Evolutionary conservation across 192 early-diverging fungal species (phyloP), one percentile per base, ranked within the genome.

Genomic region (Coemansia guatemalensis): DNA sequence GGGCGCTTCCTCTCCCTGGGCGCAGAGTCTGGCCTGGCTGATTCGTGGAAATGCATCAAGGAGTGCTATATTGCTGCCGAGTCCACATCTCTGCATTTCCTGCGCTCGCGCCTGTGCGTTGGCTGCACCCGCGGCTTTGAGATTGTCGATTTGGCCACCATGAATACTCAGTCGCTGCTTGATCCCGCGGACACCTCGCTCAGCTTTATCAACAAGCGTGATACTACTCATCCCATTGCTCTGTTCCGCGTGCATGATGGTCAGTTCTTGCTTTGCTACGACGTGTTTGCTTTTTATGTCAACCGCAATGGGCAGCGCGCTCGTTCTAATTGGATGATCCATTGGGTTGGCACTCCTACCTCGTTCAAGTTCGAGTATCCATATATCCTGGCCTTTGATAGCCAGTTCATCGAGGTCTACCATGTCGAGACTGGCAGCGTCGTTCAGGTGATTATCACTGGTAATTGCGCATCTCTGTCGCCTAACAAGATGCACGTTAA

Each of bases 21-120:
- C 27, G 65, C 57, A 35, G 69, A 73, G 53, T 71, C 78, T 21
- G 56, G 58, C 21, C 60, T 62, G 57, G 77, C 68, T 11, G 69
- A 84, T 53, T 81, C 72, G 53, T 77, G 75, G 68, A 71, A 69
- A 51, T 73, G 69, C 32, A 88, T 86, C 78, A 84, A 93, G 84
- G 93, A 98, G 66, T 91, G 94, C 64, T 98, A 96, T 70, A 92
- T 97, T 71, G 93, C 94, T 8, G 85, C 90, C 27, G 94, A 97
- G 84, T 85, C 91, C 22, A 88, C 83, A 25, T 92, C 91, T 12
- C 82, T 98, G 59, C 89, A 95, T 66, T 93, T 92, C 57, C 79
- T 95, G 65, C 88, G 87, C 25, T 92, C 89, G 23, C 90, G 88
- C 32, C 80, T 98, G 22, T 94, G 90, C 75, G 90, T 98, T 5